A percentile compares a stretch with the other conserved stretches of the same genome.
phyloP scores from a whole-genome alignment of 2,329 filamentous ascomycete species.

The Fusarium penzigii region DNA sequence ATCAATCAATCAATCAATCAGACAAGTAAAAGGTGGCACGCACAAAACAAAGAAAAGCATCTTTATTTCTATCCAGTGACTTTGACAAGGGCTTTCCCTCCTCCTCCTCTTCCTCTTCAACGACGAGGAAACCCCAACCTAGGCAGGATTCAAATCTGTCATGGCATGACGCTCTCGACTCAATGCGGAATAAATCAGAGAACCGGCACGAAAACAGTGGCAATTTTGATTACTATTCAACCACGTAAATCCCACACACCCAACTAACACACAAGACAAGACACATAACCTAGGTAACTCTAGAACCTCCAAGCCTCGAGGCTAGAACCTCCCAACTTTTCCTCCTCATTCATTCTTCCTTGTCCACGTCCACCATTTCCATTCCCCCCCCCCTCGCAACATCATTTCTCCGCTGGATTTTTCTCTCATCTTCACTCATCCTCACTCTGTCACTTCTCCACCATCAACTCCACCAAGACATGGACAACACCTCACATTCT shows the following conservation, averaged over 20 bases:
- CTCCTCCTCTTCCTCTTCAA: neutral
- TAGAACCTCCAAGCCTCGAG: too few species aligned
- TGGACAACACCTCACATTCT: slow-evolving; percentile 44
- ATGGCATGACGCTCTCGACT: neutral
- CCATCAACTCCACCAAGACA: slow-evolving; percentile 26
- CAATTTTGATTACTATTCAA: neutral
- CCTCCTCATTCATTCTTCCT: too few species aligned
- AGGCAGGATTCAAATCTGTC: neutral
- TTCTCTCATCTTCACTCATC: slow-evolving; percentile 15
- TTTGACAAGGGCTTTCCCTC: too few species aligned
- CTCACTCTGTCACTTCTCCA: slow-evolving; percentile 23
- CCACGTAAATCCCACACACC: too few species aligned
- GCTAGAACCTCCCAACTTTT: too few species aligned
- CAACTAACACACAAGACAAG: too few species aligned
- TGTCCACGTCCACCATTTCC: neutral
- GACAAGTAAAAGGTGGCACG: too few species aligned
- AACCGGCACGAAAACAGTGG: neutral
- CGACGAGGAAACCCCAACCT: neutral
- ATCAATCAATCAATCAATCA: too few species aligned
- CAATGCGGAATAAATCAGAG: neutral
- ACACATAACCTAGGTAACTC: too few species aligned
- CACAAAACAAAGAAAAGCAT: too few species aligned
- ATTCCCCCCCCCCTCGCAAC: neutral
- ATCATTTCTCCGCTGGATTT: slow-evolving; percentile 4
- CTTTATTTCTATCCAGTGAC: too few species aligned